A percentile compares a stretch with the other conserved stretches of the same genome.
Evolutionary conservation across 2,329 filamentous ascomycete species (phyloP).

Genomic region (Westerdykella sp.): DNA sequence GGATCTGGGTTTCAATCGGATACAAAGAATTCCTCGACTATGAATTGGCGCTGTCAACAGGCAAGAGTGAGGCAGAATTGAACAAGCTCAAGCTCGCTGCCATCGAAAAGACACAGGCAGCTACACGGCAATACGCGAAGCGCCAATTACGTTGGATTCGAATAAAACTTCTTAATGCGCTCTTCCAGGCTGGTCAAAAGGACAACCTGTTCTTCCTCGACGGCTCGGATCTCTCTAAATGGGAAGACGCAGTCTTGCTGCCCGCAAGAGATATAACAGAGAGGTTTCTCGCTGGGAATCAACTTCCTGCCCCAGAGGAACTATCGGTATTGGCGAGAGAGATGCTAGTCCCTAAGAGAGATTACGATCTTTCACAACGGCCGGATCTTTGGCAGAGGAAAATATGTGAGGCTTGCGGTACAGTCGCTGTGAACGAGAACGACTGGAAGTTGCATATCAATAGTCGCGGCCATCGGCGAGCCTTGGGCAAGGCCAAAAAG

Average conservation of each 20-base stretch:
- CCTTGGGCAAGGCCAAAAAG: too few species aligned
- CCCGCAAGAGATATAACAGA: constrained; percentile 58
- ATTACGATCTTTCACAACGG: constrained; percentile 40
- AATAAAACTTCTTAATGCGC: constrained; percentile 67
- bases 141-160: constrained; percentile 83
- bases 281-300: constrained; percentile 53
- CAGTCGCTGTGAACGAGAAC: constrained; percentile 49
- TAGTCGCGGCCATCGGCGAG: constrained; percentile 48
- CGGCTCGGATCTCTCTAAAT: constrained; percentile 61
- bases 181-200: constrained; percentile 50
- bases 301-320: constrained; percentile 48
- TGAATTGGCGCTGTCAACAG: constrained; percentile 37
- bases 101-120: constrained; percentile 70
- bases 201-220: constrained; percentile 71
- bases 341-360: constrained; percentile 53
- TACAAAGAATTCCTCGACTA: constrained; percentile 86
- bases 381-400: constrained; percentile 46
- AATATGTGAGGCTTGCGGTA: constrained; percentile 66
- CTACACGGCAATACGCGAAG: constrained; percentile 81
- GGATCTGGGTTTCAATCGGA: constrained; percentile 95
- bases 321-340: constrained; percentile 53
- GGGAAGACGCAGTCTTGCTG: constrained; percentile 56
- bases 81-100: constrained; percentile 52
- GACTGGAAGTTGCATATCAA: constrained; percentile 54
- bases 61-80: constrained; percentile 39